Percentiles rank a stretch among this genome's conserved stretches.
phyloP scores from a whole-genome alignment of 805 yeast genomes.

The Metschnikowia matae region DNA sequence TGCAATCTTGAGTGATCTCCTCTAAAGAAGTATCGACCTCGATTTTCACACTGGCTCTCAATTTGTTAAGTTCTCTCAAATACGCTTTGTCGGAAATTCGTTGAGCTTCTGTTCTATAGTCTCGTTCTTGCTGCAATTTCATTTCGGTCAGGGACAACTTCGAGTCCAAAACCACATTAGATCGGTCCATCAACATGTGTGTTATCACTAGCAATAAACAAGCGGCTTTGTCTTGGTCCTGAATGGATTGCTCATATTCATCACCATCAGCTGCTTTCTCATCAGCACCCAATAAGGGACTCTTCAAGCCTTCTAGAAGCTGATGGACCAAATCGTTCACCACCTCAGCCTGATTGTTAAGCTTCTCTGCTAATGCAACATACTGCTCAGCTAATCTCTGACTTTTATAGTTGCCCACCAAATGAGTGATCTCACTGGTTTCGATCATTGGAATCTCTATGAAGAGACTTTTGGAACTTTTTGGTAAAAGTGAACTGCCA shows the following conservation, averaged over 20 bases:
- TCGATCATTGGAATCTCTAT: constrained; percentile 27
- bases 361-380: constrained; percentile 21
- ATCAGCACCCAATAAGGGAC: constrained; percentile 45
- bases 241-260: constrained; percentile 72
- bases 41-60: constrained; percentile 25
- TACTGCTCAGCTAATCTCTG: constrained; percentile 22
- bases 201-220: constrained; percentile 54
- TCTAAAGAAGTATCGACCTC: constrained; percentile 30
- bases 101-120: constrained; percentile 20
- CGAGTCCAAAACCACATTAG: constrained; percentile 12
- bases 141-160: constrained; percentile 8
- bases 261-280: constrained; percentile 57
- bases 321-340: constrained; percentile 51
- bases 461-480: constrained; percentile 32
- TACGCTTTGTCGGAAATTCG: constrained; percentile 25
- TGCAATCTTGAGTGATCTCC: constrained; percentile 22
- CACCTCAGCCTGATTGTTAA: constrained; percentile 49
- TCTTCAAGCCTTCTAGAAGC: constrained; percentile 40
- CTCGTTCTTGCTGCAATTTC: constrained; percentile 15
- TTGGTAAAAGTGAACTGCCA: constrained; percentile 30
- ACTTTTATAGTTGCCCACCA: constrained; percentile 20
- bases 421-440: constrained; percentile 12
- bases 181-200: constrained; percentile 38
- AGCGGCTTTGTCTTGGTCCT: constrained; percentile 69
- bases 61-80: constrained; percentile 20